A percentile compares a stretch with the other conserved stretches of the same genome.
phyloP scores from a whole-genome alignment of 1,139 yeast genomes.

The Magnusiomyces ingens region DNA sequence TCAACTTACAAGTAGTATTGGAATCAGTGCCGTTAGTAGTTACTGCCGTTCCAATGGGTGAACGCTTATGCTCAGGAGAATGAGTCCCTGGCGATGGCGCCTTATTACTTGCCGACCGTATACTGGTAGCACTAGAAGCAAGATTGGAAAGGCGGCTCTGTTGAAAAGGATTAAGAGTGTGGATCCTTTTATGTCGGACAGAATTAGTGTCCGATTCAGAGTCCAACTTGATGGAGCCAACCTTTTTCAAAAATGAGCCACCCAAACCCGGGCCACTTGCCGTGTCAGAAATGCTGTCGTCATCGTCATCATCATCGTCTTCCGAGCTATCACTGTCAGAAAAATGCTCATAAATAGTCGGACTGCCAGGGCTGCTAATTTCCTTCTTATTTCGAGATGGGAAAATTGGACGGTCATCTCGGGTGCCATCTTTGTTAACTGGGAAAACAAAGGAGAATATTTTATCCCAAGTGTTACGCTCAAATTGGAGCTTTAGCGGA shows the following conservation, averaged over 20 bases:
- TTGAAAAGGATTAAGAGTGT: background rate
- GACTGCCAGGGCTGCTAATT: no score
- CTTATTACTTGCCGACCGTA: background rate
- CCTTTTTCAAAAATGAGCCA: background rate
- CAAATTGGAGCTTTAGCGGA: conserved; percentile 70
- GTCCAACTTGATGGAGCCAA: background rate
- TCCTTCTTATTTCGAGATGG: conserved; percentile 14
- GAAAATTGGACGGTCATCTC: conserved; percentile 23
- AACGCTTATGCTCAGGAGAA: background rate
- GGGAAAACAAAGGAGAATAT: conserved; percentile 65
- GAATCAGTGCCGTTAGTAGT: background rate
- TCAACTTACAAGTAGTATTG: background rate
- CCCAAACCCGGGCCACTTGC: background rate
- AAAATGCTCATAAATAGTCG: background rate
- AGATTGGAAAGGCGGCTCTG: background rate
- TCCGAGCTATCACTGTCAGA: conserved; percentile 3
- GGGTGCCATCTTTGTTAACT: conserved; percentile 29
- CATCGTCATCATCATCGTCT: conserved; percentile 6
- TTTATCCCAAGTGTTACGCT: conserved; percentile 56
- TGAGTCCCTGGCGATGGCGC: background rate
- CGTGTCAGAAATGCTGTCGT: no score
- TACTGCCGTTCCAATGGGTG: background rate
- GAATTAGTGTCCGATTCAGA: background rate
- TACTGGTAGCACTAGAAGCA: background rate
- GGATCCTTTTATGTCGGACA: background rate